phyloP scores from a whole-genome alignment of 768 basidiomycete species.

The Lactarius quietus region DNA sequence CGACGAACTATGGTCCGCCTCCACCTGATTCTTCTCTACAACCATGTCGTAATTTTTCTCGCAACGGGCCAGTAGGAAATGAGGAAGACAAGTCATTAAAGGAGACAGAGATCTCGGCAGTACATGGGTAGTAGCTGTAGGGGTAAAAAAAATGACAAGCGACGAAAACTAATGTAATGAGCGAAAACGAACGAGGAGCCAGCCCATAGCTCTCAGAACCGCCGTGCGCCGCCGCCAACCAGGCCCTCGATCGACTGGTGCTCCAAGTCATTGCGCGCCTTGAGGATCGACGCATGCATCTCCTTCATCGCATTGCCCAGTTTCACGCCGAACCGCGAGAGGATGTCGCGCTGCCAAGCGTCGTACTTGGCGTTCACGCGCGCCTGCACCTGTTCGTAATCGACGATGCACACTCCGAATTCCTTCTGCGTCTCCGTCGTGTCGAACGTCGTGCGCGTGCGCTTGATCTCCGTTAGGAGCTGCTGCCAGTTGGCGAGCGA shows the following conservation, averaged over 20 bases:
- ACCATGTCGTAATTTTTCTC: background rate
- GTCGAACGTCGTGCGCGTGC: conserved; percentile 93
- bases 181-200: background rate
- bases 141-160: background rate
- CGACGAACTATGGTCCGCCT: no score
- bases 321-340: conserved; percentile 89
- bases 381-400: conserved; percentile 97
- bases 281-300: conserved; percentile 88
- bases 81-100: conserved; percentile 20
- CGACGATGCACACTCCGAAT: conserved; percentile 91
- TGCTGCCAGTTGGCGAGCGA: conserved; percentile 93
- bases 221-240: conserved; percentile 50
- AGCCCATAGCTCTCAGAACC: conserved; percentile 43
- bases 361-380: conserved; percentile 99
- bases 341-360: conserved; percentile 93
- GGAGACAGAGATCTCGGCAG: conserved; percentile 18
- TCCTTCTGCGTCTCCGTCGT: conserved; percentile 89
- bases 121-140: conserved; percentile 23
- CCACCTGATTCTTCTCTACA: background rate
- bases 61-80: background rate
- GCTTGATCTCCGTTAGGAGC: conserved; percentile 94
- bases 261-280: conserved; percentile 93
- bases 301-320: conserved; percentile 96
- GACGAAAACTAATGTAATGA: conserved; percentile 2
- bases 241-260: conserved; percentile 94